A percentile compares a stretch with the other conserved stretches of the same genome.
These are phyloP conservation scores for Fomitopsis serialis DNA, from an alignment of 768 basidiomycete genomes.

Conservation along the genomic window DNA sequence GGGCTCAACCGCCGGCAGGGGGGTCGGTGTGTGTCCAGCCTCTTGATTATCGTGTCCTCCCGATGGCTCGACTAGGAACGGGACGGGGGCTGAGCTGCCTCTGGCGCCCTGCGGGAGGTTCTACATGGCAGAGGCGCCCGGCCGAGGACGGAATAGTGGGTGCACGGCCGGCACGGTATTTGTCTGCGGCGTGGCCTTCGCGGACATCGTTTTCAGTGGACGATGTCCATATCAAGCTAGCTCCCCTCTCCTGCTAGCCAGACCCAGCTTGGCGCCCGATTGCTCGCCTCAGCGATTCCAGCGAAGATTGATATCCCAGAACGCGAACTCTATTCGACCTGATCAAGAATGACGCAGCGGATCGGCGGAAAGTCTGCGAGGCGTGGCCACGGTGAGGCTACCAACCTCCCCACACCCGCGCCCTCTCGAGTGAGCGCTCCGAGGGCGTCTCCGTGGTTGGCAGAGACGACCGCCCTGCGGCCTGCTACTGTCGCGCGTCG, in stretches of 20 bases:
- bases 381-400: conserved; percentile 3
- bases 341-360: conserved; percentile 10
- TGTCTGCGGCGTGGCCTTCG: neutral
- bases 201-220: neutral
- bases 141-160: neutral
- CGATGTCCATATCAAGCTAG: conserved; percentile 10
- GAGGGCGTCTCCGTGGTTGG: neutral
- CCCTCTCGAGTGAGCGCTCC: neutral
- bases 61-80: too few relatives aligned
- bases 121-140: neutral
- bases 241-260: conserved; percentile 6
- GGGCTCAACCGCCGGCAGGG: neutral
- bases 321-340: conserved; percentile 4
- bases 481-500: too few relatives aligned
- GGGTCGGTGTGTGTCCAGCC: neutral
- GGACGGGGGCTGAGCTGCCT: too few relatives aligned
- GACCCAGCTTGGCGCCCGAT: conserved; percentile 11
- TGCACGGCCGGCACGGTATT: neutral
- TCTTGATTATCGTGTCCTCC: neutral
- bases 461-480: too few relatives aligned
- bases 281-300: conserved; percentile 16
- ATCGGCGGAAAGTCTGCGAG: neutral
- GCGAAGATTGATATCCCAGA: conserved; percentile 17
- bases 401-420: conserved; percentile 2
- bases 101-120: neutral